Percentiles rank a stretch among this genome's conserved stretches.
phyloP scores from a whole-genome alignment of 1,139 yeast species.

The Debaryomyces nepalensis region DNA sequence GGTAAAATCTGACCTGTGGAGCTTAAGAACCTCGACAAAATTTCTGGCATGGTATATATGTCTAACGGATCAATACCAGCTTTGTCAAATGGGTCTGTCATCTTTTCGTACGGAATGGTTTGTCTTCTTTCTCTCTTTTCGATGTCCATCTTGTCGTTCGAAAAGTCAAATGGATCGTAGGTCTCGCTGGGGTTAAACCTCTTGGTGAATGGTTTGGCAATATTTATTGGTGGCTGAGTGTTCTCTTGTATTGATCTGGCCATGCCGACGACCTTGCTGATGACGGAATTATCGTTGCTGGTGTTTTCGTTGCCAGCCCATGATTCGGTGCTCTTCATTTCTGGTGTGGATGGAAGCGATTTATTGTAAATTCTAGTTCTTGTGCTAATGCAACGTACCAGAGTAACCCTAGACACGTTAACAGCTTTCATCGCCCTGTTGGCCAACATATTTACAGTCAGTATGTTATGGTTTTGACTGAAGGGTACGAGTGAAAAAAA shows the following conservation, averaged over 20 bases:
- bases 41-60: conserved; percentile 67
- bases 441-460: conserved; percentile 5
- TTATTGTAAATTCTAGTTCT: conserved; percentile 12
- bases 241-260: conserved; percentile 33
- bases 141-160: conserved; percentile 55
- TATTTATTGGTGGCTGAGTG: conserved; percentile 30
- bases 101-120: conserved; percentile 21
- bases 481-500: not conserved
- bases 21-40: conserved; percentile 60
- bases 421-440: conserved; percentile 4
- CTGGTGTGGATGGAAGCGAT: conserved; percentile 33
- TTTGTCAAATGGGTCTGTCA: conserved; percentile 51
- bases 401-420: not conserved
- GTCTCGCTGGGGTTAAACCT: conserved; percentile 48
- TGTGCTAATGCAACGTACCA: conserved; percentile 4
- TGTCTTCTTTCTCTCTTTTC: conserved; percentile 30
- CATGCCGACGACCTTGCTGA: conserved; percentile 30
- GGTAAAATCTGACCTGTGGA: conserved; percentile 71
- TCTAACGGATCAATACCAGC: conserved; percentile 66
- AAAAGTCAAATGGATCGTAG: conserved; percentile 79
- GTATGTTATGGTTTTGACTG: not conserved
- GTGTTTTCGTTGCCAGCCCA: conserved; percentile 30
- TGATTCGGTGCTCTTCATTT: conserved; percentile 36
- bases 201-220: conserved; percentile 36
- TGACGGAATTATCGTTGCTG: conserved; percentile 19